A percentile compares a stretch with the other conserved stretches of the same genome.
These are phyloP conservation scores for Cicer bijugum DNA, from an alignment of 306 rosid species.

Conservation along the genomic window DNA sequence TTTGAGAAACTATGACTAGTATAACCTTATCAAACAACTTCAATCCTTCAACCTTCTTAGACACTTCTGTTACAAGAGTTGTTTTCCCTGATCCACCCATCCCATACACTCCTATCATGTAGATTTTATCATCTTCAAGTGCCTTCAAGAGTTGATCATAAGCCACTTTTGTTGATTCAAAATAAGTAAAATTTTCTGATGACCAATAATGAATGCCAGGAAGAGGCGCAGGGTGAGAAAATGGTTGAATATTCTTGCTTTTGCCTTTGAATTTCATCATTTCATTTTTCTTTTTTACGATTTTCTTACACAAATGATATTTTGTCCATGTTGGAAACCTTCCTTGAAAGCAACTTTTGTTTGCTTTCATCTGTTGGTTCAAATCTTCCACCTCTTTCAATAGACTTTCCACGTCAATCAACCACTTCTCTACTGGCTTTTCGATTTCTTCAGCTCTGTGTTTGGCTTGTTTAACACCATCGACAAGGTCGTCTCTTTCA, in stretches of 20 bases:
- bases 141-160: slow-evolving; percentile 26
- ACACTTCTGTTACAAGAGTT: slow-evolving; percentile 35
- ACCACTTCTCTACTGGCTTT: slow-evolving; percentile 13
- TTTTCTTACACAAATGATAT: slow-evolving; percentile 35
- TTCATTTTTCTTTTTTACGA: not conserved
- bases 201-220: not conserved
- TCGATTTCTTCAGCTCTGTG: slow-evolving; percentile 20
- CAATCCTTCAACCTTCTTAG: not conserved
- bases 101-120: slow-evolving; percentile 40
- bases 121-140: slow-evolving; percentile 18
- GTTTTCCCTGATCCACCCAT: slow-evolving; percentile 45
- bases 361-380: not conserved
- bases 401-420: slow-evolving; percentile 18
- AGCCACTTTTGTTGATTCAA: slow-evolving; percentile 35
- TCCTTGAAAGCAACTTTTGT: slow-evolving; percentile 27
- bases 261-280: not conserved
- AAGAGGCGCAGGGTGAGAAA: slow-evolving; percentile 32
- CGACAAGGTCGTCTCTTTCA: not conserved
- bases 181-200: slow-evolving; percentile 8
- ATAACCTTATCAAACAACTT: slow-evolving; percentile 17
- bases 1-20: slow-evolving; percentile 22
- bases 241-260: not conserved
- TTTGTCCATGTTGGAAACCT: slow-evolving; percentile 32
- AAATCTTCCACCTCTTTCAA: slow-evolving; percentile 2
- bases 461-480: slow-evolving; percentile 13